Evolutionary conservation across 768 basidiomycete species (phyloP).

Genomic region (Pleurotus pulmonarius): DNA sequence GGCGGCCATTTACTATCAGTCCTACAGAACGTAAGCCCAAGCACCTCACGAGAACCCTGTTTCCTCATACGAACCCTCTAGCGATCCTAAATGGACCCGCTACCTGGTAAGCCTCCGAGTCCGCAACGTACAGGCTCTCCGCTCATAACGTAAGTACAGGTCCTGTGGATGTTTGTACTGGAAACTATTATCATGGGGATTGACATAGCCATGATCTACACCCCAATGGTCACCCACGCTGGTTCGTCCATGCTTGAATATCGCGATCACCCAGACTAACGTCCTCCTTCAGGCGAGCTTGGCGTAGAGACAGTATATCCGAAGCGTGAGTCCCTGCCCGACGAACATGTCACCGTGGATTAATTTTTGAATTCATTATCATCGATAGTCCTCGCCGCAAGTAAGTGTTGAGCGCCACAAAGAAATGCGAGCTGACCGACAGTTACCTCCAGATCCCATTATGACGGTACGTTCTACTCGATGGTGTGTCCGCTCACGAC

Average conservation of each 20-base stretch:
- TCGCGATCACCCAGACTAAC: not conserved
- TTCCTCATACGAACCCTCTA: conserved; percentile 7
- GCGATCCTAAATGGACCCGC: conserved; percentile 29
- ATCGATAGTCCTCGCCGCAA: conserved; percentile 25
- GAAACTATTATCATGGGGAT: conserved; percentile 14
- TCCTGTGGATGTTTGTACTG: conserved; percentile 13
- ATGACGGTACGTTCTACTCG: conserved; percentile 30
- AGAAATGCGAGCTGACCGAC: not conserved
- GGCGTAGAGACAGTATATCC: conserved; percentile 19
- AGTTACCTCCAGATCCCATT: conserved; percentile 23
- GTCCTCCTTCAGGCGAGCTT: not conserved
- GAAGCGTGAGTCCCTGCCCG: conserved; percentile 17
- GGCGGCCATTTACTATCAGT: conserved; percentile 8
- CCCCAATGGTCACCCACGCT: conserved; percentile 12
- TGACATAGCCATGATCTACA: conserved; percentile 15
- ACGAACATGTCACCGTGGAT: not conserved
- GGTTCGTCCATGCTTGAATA: conserved; percentile 1
- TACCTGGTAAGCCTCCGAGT: too few species aligned
- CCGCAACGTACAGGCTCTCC: too few species aligned
- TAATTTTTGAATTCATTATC: not conserved
- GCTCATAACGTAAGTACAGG: not conserved
- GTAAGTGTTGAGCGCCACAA: conserved; percentile 14
- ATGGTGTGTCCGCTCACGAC: too few species aligned
- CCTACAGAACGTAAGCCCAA: conserved; percentile 5
- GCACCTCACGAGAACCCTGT: not conserved